Base-by-base conservation (phyloP, 2,329 filamentous ascomycete species). In the Chrysoporthe deuterocubensis region DNA sequence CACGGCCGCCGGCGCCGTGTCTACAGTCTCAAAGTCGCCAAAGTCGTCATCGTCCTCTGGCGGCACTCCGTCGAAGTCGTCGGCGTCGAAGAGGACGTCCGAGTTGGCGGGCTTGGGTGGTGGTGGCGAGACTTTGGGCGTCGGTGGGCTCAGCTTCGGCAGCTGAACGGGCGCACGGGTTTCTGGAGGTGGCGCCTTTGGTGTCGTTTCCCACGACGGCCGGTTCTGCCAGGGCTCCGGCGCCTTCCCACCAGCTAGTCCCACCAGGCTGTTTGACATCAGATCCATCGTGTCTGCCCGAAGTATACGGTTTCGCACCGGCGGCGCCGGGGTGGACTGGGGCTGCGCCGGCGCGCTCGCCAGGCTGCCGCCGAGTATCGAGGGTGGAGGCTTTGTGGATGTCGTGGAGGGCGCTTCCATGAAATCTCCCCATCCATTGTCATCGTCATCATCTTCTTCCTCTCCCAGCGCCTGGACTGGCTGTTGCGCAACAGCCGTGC, bases 401-500 rank as follows among this genome's bases (percentile, higher is more conserved):
- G 65, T 65, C 4, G 73, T 67, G 1, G 79, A 75, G 16, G 83
- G 78, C 18, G 87, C 87, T 57, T 84, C 82, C 76, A 91, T 89
- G 73, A 92, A 92, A 66, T 91, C 89, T 0, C 89, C 89, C 85
- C 89, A 91, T 37, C 83, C 86, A 73, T 90, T 87, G 64, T 90
- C 88, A 40, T 83, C 86, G 73, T 90, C 88, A 65, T 90, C 88
- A 8, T 89, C 85, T 6, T 80, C 78, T 32, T 70, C 74, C 46
- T 18, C 56, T 26, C 37, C n/a, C 14, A 21, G 16, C 21, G 4
- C 13, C 37, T 60, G 57, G 8, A 13, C n/a, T 9, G 46, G 48
- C 18, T 71, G 52, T 40, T 71, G 68, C 42, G 64, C 48, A 3
- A 43, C 34, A 40, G 43, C 37, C 21, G 43, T 42, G 4, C 44